A percentile compares a stretch with the other conserved stretches of the same genome.
Evolutionary conservation across 495 filamentous ascomycete genomes (phyloP).

Genomic region (Achaetomiella virescens): DNA sequence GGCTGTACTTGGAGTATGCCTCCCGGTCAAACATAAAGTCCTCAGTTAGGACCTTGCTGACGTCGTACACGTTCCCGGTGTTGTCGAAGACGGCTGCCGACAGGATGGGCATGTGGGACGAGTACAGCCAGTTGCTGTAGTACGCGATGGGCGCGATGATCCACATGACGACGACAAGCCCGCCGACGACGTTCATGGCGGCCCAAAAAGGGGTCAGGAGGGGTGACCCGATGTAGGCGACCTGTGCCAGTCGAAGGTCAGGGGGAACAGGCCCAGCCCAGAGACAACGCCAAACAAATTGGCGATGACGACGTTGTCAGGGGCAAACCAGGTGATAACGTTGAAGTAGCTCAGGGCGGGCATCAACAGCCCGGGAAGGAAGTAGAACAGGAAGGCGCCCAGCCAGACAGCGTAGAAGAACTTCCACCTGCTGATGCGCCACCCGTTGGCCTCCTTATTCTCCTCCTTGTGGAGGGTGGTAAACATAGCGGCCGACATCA

Average conservation of each 20-base stretch:
- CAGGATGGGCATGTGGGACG: conserved; percentile 74
- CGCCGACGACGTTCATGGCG: conserved; percentile 79
- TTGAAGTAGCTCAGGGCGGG: conserved; percentile 86
- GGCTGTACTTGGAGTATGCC: conserved; percentile 68
- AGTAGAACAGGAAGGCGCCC: conserved; percentile 68
- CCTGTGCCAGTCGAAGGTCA: conserved; percentile 92
- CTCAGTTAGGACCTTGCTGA: conserved; percentile 62
- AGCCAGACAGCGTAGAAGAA: conserved; percentile 74
- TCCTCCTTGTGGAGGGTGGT: conserved; percentile 77
- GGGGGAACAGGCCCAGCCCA: conserved; percentile 74
- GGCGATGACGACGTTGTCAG: conserved; percentile 66
- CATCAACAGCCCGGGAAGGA: conserved; percentile 76
- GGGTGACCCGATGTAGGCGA: conserved; percentile 85
- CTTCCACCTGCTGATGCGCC: conserved; percentile 71
- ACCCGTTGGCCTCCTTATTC: conserved; percentile 76
- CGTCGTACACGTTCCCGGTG: conserved; percentile 68
- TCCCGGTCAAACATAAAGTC: conserved; percentile 66
- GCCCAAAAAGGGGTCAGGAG: conserved; percentile 89
- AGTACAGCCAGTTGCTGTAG: conserved; percentile 70
- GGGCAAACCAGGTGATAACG: conserved; percentile 86
- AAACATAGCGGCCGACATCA: conserved; percentile 84
- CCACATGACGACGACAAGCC: conserved; percentile 85
- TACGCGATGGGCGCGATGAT: conserved; percentile 76
- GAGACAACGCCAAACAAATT: conserved; percentile 83
- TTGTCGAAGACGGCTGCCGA: conserved; percentile 76